Evolutionary conservation across 495 filamentous ascomycete genomes (phyloP), one percentile per base, ranked within the genome.

Genomic region (Penicillium riverlandense): DNA sequence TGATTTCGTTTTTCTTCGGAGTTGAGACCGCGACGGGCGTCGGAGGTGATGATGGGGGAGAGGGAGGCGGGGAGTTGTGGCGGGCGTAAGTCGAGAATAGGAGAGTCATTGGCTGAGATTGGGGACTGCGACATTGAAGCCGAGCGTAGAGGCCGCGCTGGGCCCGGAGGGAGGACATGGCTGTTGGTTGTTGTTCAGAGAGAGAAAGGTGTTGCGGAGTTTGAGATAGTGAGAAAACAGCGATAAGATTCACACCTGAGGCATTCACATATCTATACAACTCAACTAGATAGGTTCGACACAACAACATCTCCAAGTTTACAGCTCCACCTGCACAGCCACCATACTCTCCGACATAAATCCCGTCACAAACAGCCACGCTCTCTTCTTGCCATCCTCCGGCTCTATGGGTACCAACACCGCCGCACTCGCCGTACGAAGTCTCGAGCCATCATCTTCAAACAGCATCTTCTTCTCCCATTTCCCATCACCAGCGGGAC

Each of bases 341-440:
- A 81, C 45, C 46, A 79, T 65, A 44, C 50, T 58, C n/a, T 70
- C 58, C n/a, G 75, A 71, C 13, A 76, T 29, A 36, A 80, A 76
- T 1, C 80, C 78, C 22, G 76, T 78, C 11, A 76, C 71, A 61
- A 79, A 82, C 11, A 83, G 54, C 77, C 74, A 76, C 7, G 71
- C 78, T 40, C 69, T 58, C 35, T 78, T 69, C 34, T 53, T 48
- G 6, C 63, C 65, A 16, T 46, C 55, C 15, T 65, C 61, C 7
- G 29, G 69, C 45, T 79, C 65, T 47, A 79, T 69, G 0, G 74
- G 65, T 4, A 84, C 62, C 37, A 83, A 43, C 0, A 80, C 69
- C 0, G 76, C 74, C 0, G 72, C 67, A 51, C 74, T 81, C 10
- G 66, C 71, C 11, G 60, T 66, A 16, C 75, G 59, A 46, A 84